Evolutionary conservation across 2,329 filamentous ascomycete genomes (phyloP), one percentile per base, ranked within the genome.

Genomic region (Apiospora hydei): DNA sequence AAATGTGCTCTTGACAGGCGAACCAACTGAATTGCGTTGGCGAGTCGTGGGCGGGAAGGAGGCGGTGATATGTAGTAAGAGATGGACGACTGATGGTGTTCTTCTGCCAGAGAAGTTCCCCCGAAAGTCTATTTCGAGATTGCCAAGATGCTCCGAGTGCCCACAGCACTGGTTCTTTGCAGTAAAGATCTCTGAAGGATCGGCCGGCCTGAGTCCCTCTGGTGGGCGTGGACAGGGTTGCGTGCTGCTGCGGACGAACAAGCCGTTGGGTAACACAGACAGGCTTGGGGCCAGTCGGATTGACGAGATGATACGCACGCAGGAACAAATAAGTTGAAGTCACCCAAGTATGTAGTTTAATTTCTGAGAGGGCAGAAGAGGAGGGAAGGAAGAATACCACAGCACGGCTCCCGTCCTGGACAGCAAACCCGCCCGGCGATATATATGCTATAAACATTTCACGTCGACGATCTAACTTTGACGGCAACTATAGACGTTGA

Each of bases 121-220:
- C 30, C 34, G 57, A 64, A 64, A 41, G 57, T 64, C 57, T 64
- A 64, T 64, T 64, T 64, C 21, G 34, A 64, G 57, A 41, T 41
- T 64, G 57, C 57, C 57, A 64, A 64, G 57, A 64, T 41, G 57
- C 34, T 13, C 57, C 57, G 57, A 41, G 10, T n/a, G 14, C 7
- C 57, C 34, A 41, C 34, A 41, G 18, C 10, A 7, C 8, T n/a
- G 13, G 30, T 34, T 14, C 18, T 64, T 41, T 13, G 57, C 18
- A 64, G 57, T 24, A 41, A 41, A 64, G 34, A 41, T 64, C 57
- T 64, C 57, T 41, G 11, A 18, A 24, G 57, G 57, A 64, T 64
- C 57, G 41, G 34, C 57, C 57, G 57, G 38, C 18, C 18, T 64
- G 34, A 64, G n/a, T 64, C 57, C 51, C 10, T 64, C 21, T 11